A percentile compares a stretch with the other conserved stretches of the same genome.
phyloP scores from a whole-genome alignment of 192 early-diverging fungal species.

The Dissophora ornata region DNA sequence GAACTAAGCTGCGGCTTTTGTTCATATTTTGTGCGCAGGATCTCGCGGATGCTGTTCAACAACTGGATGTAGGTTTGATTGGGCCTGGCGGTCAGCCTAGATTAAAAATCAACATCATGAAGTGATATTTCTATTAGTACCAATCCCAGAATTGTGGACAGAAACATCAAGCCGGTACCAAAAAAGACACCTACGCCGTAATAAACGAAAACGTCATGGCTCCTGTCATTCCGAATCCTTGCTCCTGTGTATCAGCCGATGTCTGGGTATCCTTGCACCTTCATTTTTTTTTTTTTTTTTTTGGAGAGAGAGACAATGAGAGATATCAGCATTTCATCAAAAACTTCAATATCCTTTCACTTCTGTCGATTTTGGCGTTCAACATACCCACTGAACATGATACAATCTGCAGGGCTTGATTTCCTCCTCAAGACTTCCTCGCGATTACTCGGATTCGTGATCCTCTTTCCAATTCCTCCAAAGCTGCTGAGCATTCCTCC shows the following conservation, averaged over 20 bases:
- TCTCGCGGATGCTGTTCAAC: slow-evolving; percentile 72
- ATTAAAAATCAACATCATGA: not conserved
- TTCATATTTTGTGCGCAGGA: slow-evolving; percentile 70
- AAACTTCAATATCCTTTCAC: too few species aligned
- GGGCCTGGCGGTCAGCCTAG: slow-evolving; percentile 63
- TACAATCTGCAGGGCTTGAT: slow-evolving; percentile 72
- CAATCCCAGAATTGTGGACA: too few species aligned
- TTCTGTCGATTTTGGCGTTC: not conserved
- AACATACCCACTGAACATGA: slow-evolving; percentile 82
- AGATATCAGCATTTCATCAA: not conserved
- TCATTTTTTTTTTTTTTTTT: not conserved
- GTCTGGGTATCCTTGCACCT: slow-evolving; percentile 86
- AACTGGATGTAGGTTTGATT: slow-evolving; percentile 77
- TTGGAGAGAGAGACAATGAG: too few species aligned
- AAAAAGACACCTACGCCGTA: slow-evolving; percentile 52
- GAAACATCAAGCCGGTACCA: too few species aligned
- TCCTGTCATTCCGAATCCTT: slow-evolving; percentile 68
- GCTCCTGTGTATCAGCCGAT: slow-evolving; percentile 79
- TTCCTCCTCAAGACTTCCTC: slow-evolving; percentile 50
- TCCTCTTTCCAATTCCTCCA: slow-evolving; percentile 59
- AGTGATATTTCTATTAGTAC: not conserved
- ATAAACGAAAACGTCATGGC: slow-evolving; percentile 84
- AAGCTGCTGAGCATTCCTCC: slow-evolving; percentile 54
- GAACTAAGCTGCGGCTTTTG: slow-evolving; percentile 85
- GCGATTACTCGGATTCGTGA: slow-evolving; percentile 34